Base-by-base conservation (phyloP, 495 filamentous ascomycete genomes). In the Aspergillus wentii region DNA sequence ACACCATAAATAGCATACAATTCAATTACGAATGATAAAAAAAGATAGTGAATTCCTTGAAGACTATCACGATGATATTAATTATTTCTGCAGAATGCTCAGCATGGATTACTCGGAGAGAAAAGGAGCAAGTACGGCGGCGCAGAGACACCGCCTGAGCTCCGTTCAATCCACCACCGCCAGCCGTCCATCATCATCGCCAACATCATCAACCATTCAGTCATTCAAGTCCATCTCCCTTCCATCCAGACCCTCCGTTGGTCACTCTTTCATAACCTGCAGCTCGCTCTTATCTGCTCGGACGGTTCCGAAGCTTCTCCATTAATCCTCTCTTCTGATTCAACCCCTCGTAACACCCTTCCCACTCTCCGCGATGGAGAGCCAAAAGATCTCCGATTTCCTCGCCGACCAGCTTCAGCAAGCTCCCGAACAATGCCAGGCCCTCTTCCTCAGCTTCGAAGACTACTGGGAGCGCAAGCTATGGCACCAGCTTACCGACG, bases 391-490 rank as follows among this genome's bases (percentile, higher is more conserved):
- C 61, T 74, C 88, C 56, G 85, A 95, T 66, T 91, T 95, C 71
- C 83, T 99, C 40, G 76, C 75, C 40, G 83, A 91, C 40, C 86
- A 92, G 72, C 85, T 91, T 59, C 79, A 83, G 52, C 65, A 75
- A 59, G 84, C 89, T 54, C 87, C 90, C 39, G 83, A 85, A 40
- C 84, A 94, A 55, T 76, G 92, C 35, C 91, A 96, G 62, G 74
- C 80, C 52, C 76, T 83, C 51, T 88, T 95, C 67, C 78, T 97
- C 48, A 82, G 82, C 43, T 95, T 97, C 46, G 92, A 99, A 76
- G 88, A 95, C 60, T 86, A 77, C 62, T 97, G 92, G 94, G 92
- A 99, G 71, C 85, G 92, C 44, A 94, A 94, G 69, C 77, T 99
- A 67, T 99, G 92, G 92, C 94, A 99, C 66, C 89, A 99, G 64